Evolutionary conservation across 1,284 basidiomycete genomes (phyloP).

Genomic region (Irpex lacteus): DNA sequence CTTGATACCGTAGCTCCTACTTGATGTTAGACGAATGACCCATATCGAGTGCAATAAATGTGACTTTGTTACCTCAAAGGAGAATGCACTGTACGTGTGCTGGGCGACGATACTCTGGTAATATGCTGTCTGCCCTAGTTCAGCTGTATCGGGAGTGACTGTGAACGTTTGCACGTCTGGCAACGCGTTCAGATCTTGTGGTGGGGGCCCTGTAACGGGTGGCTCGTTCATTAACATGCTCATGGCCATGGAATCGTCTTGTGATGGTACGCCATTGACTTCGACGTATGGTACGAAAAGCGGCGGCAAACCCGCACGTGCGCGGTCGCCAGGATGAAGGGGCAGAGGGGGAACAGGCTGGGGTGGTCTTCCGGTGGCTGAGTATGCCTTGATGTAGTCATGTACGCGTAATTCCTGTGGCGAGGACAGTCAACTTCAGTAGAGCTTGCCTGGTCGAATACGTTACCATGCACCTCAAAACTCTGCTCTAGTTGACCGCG

Average conservation of each 20-base stretch:
- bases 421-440: conserved; percentile 7
- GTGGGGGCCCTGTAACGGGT: conserved; percentile 5
- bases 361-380: conserved; percentile 41
- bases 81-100: conserved; percentile 33
- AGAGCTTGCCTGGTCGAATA: conserved; percentile 4
- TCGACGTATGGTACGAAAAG: conserved; percentile 39
- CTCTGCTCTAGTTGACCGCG: conserved; percentile 22
- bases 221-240: conserved; percentile 3
- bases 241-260: conserved; percentile 9
- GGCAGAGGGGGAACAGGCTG: conserved; percentile 40
- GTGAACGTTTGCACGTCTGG: conserved; percentile 36
- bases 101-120: conserved; percentile 35
- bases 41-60: neutral
- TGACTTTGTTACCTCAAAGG: conserved; percentile 35
- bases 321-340: conserved; percentile 32
- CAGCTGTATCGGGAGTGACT: conserved; percentile 10
- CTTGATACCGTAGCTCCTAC: conserved; percentile 25
- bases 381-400: conserved; percentile 45
- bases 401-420: conserved; percentile 44
- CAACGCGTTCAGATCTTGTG: conserved; percentile 24
- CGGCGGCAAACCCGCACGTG: conserved; percentile 38
- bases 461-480: conserved; percentile 26
- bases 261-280: conserved; percentile 10
- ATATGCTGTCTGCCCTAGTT: conserved; percentile 25
- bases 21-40: neutral